phyloP scores from a whole-genome alignment of 345 rosid genomes.

The Pistacia atlantica region DNA sequence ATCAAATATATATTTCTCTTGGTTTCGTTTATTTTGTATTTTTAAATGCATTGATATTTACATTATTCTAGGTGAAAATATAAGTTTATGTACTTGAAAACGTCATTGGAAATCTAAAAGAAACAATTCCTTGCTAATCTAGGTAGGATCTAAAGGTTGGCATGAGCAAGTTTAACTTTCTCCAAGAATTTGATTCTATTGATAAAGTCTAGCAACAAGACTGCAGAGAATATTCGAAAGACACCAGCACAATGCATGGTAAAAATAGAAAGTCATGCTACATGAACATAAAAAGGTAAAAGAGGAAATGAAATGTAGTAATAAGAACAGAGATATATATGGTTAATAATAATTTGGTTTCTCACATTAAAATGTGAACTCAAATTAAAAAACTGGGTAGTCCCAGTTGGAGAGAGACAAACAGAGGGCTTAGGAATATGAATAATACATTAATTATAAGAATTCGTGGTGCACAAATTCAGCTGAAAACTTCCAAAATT shows the following conservation, averaged over 20 bases:
- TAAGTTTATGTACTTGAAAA: background rate
- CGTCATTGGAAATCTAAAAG: background rate
- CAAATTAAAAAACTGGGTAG: background rate
- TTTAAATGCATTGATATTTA: too few relatives aligned
- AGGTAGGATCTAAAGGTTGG: background rate
- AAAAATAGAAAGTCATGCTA: too few relatives aligned
- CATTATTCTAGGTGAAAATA: too few relatives aligned
- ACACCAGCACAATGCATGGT: background rate
- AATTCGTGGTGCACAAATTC: background rate
- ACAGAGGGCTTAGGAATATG: background rate
- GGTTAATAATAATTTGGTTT: background rate
- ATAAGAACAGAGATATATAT: background rate
- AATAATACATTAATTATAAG: background rate
- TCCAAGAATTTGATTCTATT: constrained; percentile 1
- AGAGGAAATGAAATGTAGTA: background rate
- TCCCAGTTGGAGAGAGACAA: background rate
- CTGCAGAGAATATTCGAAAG: background rate
- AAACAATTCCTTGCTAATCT: background rate
- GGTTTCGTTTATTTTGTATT: too few relatives aligned
- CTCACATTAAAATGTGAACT: background rate
- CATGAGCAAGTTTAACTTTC: background rate
- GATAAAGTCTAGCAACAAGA: background rate
- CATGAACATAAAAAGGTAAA: background rate
- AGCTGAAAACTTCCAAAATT: background rate
- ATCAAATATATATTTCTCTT: too few relatives aligned